These are phyloP conservation scores for Vararia minispora DNA, from an alignment of 768 basidiomycete genomes.

Conservation along the genomic window DNA sequence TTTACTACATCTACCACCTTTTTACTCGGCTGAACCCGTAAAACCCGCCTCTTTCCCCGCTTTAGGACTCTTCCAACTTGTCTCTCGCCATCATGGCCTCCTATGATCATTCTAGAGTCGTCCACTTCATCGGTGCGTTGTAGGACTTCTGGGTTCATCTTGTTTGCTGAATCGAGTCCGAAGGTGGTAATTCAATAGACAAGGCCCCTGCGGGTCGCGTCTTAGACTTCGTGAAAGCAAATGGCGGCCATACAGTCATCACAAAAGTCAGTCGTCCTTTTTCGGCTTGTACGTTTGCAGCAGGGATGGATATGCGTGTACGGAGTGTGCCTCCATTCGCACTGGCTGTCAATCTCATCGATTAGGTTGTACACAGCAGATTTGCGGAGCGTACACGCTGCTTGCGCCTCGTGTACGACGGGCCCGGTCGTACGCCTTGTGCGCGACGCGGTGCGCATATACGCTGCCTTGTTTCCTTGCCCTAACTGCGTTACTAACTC, in stretches of 20 bases:
- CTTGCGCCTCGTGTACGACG: too few species aligned
- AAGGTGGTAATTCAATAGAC: conserved; percentile 90
- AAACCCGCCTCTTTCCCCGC: too few species aligned
- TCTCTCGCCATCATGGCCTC: conserved; percentile 24
- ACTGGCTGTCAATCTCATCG: not conserved
- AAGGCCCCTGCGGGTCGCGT: conserved; percentile 71
- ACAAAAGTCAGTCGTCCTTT: conserved; percentile 76
- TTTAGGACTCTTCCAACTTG: too few species aligned
- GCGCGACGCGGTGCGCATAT: not conserved
- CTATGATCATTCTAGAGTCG: conserved; percentile 48
- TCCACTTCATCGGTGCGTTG: conserved; percentile 50
- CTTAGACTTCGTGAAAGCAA: conserved; percentile 78
- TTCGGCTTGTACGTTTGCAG: conserved; percentile 4
- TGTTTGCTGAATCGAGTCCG: conserved; percentile 7
- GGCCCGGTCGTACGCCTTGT: too few species aligned
- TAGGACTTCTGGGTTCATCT: conserved; percentile 7
- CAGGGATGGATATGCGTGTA: conserved; percentile 1
- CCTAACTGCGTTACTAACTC: conserved; percentile 6
- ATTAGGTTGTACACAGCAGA: too few species aligned
- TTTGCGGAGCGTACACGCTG: too few species aligned
- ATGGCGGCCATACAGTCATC: conserved; percentile 97
- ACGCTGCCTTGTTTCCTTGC: not conserved
- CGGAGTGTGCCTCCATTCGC: not conserved
- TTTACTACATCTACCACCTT: too few species aligned
- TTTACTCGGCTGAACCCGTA: too few species aligned